Conservation (phyloP, 441 rosid species). For the Erodium texanum region DNA sequence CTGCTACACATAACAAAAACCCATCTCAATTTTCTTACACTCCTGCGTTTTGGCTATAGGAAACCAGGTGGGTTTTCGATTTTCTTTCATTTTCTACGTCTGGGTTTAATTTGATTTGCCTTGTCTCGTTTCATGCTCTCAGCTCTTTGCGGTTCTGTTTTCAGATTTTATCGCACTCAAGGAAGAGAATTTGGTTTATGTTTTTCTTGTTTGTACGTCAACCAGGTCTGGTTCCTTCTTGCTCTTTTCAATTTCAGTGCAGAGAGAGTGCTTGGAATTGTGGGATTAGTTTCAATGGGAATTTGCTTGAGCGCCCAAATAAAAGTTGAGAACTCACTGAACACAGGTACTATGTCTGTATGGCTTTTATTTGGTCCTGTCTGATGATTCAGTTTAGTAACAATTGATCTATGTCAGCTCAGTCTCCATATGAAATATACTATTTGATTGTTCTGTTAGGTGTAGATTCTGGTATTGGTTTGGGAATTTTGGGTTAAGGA, state of each 20-base stretch:
- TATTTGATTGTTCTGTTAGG: no score
- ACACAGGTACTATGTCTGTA: constrained; percentile 41
- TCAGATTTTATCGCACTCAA: no score
- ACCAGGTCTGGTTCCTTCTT: background rate
- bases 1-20: background rate
- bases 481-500: background rate
- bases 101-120: no score
- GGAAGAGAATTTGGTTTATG: no score
- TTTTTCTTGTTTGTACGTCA: background rate
- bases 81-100: background rate
- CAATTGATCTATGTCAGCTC: background rate
- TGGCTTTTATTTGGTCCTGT: background rate
- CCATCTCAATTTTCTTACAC: background rate
- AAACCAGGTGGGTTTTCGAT: background rate
- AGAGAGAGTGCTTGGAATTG: background rate
- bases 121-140: no score
- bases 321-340: constrained; percentile 72
- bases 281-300: constrained; percentile 44
- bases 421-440: background rate
- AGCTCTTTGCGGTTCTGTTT: no score
- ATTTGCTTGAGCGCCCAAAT: constrained; percentile 74
- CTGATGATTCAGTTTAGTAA: background rate
- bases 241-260: background rate
- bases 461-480: no score
- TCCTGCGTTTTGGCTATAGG: background rate